Percentiles rank a stretch among this genome's conserved stretches.
Evolutionary conservation across 108 stramenopile genomes (phyloP).

Genomic region (Mayamaea pseudoterrestris): DNA sequence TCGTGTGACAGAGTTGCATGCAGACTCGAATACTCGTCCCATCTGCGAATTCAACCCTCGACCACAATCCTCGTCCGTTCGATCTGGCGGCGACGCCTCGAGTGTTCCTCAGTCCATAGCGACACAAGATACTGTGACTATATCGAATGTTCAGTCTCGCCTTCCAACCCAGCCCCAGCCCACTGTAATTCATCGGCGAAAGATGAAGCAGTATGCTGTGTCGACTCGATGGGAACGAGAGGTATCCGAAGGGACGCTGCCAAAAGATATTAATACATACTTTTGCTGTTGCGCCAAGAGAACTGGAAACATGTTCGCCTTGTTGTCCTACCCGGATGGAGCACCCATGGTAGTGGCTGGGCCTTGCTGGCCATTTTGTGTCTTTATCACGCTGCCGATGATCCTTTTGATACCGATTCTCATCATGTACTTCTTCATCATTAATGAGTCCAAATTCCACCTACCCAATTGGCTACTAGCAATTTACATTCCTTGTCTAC

Average conservation of each 20-base stretch:
- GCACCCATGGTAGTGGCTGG: slow-evolving; percentile 77
- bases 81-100: too few relatives aligned
- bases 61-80: too few relatives aligned
- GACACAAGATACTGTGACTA: too few relatives aligned
- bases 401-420: slow-evolving; percentile 49
- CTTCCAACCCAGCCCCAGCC: too few relatives aligned
- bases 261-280: slow-evolving; percentile 50
- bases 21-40: too few relatives aligned
- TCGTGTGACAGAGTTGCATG: too few relatives aligned
- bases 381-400: slow-evolving; percentile 68
- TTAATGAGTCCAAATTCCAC: too few relatives aligned
- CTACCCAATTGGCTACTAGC: slow-evolving; percentile 66
- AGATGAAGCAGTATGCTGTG: slow-evolving; percentile 73
- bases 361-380: slow-evolving; percentile 88
- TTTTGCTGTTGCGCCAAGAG: slow-evolving; percentile 76
- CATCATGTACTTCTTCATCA: slow-evolving; percentile 58
- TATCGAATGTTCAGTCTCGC: too few relatives aligned
- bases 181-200: too few relatives aligned
- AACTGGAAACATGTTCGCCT: slow-evolving; percentile 76
- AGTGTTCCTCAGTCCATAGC: too few relatives aligned
- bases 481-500: slow-evolving; percentile 60
- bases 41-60: too few relatives aligned
- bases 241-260: slow-evolving; percentile 22
- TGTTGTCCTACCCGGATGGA: slow-evolving; percentile 59
- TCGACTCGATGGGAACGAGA: slow-evolving; percentile 80